A percentile compares a stretch with the other conserved stretches of the same genome.
Conservation (phyloP, 2,329 filamentous ascomycete species). For the Xylariaceae sp. region DNA sequence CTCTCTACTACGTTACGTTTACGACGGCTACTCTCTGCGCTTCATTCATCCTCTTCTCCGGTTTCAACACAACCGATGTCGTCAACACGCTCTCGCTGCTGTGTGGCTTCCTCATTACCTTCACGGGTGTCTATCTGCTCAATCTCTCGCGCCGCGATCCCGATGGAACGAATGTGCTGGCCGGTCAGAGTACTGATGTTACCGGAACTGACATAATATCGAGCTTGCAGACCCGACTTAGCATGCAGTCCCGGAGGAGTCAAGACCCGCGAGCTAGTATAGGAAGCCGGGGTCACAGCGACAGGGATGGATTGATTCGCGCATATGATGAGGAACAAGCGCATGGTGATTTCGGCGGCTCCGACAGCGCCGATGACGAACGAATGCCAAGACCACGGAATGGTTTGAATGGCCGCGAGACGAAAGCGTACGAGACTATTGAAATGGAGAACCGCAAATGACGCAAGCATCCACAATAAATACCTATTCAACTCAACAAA, state of each 20-base stretch:
- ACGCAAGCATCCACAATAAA: conserved; percentile 16
- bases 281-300: conserved; percentile 56
- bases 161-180: conserved; percentile 64
- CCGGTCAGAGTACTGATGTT: conserved; percentile 63
- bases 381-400: conserved; percentile 36
- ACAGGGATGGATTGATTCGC: conserved; percentile 78
- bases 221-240: conserved; percentile 81
- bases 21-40: conserved; percentile 90
- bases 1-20: conserved; percentile 95
- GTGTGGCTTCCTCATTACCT: conserved; percentile 90
- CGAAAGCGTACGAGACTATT: conserved; percentile 41
- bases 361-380: conserved; percentile 70
- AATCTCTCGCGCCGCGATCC: conserved; percentile 94
- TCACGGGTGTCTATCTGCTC: conserved; percentile 89
- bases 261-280: conserved; percentile 59
- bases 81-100: conserved; percentile 90
- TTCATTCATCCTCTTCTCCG: conserved; percentile 91
- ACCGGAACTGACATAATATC: conserved; percentile 90
- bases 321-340: conserved; percentile 79
- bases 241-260: conserved; percentile 84
- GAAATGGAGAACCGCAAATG: conserved; percentile 47
- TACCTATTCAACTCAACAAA: not conserved
- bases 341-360: conserved; percentile 64
- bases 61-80: conserved; percentile 89
- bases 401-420: conserved; percentile 36